Conservation (phyloP, 768 basidiomycete genomes). For the Steccherinum ochraceum region DNA sequence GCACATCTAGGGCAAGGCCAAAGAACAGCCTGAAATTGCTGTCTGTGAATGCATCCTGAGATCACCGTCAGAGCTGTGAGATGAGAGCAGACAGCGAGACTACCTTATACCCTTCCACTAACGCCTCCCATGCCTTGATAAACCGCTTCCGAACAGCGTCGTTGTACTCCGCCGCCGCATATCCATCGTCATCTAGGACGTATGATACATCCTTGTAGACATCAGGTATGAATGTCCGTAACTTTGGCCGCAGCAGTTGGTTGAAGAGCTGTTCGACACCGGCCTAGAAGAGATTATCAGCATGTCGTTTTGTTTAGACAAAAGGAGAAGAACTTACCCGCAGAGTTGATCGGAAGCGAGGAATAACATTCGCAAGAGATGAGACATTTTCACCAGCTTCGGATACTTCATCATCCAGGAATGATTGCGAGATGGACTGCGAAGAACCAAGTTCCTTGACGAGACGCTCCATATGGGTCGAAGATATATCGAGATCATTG, state of each 20-base stretch:
- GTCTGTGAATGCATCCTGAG: constrained; percentile 81
- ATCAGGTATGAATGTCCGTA: constrained; percentile 80
- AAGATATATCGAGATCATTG: constrained; percentile 93
- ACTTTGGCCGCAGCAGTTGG: constrained; percentile 81
- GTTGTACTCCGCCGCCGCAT: constrained; percentile 76
- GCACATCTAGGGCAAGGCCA: constrained; percentile 74
- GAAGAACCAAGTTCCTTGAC: constrained; percentile 56
- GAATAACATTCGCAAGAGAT: constrained; percentile 45
- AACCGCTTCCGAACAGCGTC: constrained; percentile 89
- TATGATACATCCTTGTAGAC: constrained; percentile 90
- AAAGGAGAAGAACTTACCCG: constrained; percentile 43
- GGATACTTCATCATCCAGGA: constrained; percentile 49
- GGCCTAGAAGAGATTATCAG: constrained; percentile 34
- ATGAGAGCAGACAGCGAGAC: constrained; percentile 4
- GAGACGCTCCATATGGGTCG: constrained; percentile 82
- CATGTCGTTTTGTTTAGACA: constrained; percentile 5
- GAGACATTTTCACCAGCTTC: constrained; percentile 42
- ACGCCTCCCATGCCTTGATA: constrained; percentile 77
- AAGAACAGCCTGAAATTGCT: constrained; percentile 85
- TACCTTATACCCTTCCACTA: constrained; percentile 87
- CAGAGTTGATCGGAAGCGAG: constrained; percentile 65
- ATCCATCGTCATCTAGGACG: constrained; percentile 82
- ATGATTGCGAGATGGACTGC: constrained; percentile 57
- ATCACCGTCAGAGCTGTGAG: not conserved
- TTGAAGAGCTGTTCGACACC: constrained; percentile 95